Evolutionary conservation across 495 filamentous ascomycete genomes (phyloP), one percentile per base, ranked within the genome.

Genomic region (Aspergillus ostianus): DNA sequence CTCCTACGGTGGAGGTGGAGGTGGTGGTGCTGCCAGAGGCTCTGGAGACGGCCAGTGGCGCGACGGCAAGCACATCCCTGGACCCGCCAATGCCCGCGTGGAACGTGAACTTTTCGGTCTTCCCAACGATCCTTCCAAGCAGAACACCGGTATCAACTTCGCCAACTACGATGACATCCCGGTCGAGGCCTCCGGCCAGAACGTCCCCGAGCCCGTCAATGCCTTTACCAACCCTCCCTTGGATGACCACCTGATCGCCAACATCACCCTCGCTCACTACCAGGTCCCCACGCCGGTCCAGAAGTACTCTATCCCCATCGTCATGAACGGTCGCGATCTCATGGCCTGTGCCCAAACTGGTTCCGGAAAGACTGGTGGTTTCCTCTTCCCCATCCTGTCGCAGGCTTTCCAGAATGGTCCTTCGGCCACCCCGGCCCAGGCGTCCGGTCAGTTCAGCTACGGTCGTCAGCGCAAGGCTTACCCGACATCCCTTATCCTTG

Each of bases 331-430:
- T 57, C 90, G 94, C 75, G 94, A 98, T 77, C 79, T 98, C 65
- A 97, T 98, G 94, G 95, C 94, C 73, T 98, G 94, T 80, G 94
- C 94, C 62, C 94, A 98, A 79, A 98, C 94, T 64, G 94, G 94
- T 82, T 98, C 93, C 65, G 94, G 94, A 80, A 98, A 98, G 85
- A 98, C 94, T 66, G 94, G 95, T 78, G 94, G 95, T 80, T 98
- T 98, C 85, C 79, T 98, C 41, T 97, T 98, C 83, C 94, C 94
- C 47, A 98, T 98, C 64, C 82, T 98, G 47, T 97, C 94, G 17
- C 94, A 98, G 72, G 92, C 93, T 36, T 98, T 90, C 83, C 83
- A 90, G 67, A 89, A 87, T 60, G 94, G 93, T 47, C 93, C 93
- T 26, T 90, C 86, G 36, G 69, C 85, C 29, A 71, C 85, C 36